phyloP scores from a whole-genome alignment of 202 grass and related monocot genomes.

The Zoysia matrella region DNA sequence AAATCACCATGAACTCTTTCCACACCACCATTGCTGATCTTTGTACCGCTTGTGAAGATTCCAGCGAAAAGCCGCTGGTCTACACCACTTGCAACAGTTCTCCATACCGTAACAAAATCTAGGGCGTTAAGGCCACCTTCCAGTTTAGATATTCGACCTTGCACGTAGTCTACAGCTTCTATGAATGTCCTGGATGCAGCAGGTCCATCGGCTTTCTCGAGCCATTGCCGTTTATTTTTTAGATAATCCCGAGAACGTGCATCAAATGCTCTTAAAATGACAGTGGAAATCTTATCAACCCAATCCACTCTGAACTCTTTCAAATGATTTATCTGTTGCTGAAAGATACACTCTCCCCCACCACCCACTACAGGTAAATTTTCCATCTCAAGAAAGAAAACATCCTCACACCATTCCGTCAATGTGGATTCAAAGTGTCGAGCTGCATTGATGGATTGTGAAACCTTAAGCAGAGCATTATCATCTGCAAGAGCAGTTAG shows the following conservation, averaged over 20 bases:
- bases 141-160: slow-evolving; percentile 74
- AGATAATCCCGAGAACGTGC: slow-evolving; percentile 69
- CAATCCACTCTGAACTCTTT: slow-evolving; percentile 81
- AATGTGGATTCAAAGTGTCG: slow-evolving; percentile 61
- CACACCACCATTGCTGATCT: slow-evolving; percentile 62
- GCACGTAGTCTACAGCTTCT: slow-evolving; percentile 72
- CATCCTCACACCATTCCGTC: slow-evolving; percentile 85
- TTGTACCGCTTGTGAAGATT: slow-evolving; percentile 63
- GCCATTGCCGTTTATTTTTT: slow-evolving; percentile 90
- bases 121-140: slow-evolving; percentile 60
- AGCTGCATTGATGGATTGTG: slow-evolving; percentile 76
- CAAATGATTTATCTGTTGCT: slow-evolving; percentile 62
- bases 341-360: slow-evolving; percentile 56
- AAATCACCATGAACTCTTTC: slow-evolving; percentile 69
- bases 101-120: slow-evolving; percentile 83
- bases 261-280: slow-evolving; percentile 91
- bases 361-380: slow-evolving; percentile 29
- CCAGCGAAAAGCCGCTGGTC: slow-evolving; percentile 74
- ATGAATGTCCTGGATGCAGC: slow-evolving; percentile 65
- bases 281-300: slow-evolving; percentile 75
- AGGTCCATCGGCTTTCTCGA: slow-evolving; percentile 64
- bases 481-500: slow-evolving; percentile 95
- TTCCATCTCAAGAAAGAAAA: slow-evolving; percentile 98
- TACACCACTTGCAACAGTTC: slow-evolving; percentile 65
- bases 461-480: slow-evolving; percentile 73